These are phyloP conservation scores for Phytophthora pluvialis DNA, from an alignment of 352 stramenopile species.

Conservation along the genomic window DNA sequence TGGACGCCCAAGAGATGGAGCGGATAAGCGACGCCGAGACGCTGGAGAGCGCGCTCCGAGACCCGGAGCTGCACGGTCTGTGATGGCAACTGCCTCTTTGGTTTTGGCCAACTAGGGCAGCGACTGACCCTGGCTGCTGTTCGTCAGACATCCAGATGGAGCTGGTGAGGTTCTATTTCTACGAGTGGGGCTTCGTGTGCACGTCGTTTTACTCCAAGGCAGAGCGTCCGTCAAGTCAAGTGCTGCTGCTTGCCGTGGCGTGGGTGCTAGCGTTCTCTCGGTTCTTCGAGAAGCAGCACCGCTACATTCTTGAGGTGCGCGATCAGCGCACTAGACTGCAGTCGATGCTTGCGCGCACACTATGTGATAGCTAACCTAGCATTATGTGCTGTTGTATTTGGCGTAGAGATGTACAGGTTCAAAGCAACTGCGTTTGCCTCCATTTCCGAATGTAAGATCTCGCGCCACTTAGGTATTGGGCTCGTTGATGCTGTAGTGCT, in stretches of 20 bases:
- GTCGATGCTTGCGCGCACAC: too few relatives aligned
- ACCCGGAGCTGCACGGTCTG: conserved; percentile 36
- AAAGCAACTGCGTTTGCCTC: conserved; percentile 36
- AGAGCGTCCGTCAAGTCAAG: conserved; percentile 30
- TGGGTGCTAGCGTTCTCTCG: conserved; percentile 58
- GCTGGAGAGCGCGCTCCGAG: conserved; percentile 31
- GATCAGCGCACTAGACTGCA: too few relatives aligned
- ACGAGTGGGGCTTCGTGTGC: conserved; percentile 73
- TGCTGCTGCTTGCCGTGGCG: conserved; percentile 58
- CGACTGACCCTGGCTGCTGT: conserved; percentile 1
- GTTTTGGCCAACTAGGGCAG: background rate
- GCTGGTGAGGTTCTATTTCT: conserved; percentile 63
- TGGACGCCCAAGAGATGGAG: conserved; percentile 51
- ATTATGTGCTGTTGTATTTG: background rate
- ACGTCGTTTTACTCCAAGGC: conserved; percentile 42
- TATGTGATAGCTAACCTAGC: too few relatives aligned
- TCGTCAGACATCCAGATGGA: conserved; percentile 50
- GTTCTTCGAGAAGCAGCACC: conserved; percentile 59
- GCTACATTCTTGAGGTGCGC: conserved; percentile 48
- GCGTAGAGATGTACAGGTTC: conserved; percentile 23
- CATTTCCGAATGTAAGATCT: conserved; percentile 46
- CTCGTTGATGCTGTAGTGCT: background rate
- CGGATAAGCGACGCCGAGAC: conserved; percentile 20
- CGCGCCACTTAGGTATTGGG: too few relatives aligned
- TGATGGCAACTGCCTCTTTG: background rate